A percentile compares a stretch with the other conserved stretches of the same genome.
These are phyloP conservation scores for Solanum commersonii DNA, from an alignment of 257 asterid genomes.

Conservation along the genomic window DNA sequence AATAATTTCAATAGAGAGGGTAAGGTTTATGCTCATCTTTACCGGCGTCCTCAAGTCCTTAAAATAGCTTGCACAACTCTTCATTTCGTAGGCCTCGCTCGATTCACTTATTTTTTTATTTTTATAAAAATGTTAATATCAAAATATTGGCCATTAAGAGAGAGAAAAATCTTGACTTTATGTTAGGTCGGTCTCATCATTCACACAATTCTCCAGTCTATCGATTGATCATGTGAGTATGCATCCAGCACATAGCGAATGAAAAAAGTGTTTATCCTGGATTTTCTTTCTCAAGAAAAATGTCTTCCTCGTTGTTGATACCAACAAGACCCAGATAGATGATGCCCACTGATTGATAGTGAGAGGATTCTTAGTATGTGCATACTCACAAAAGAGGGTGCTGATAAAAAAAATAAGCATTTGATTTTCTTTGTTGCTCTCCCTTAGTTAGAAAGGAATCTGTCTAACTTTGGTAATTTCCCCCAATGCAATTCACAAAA, in stretches of 20 bases:
- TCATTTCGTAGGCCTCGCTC: rapidly evolving
- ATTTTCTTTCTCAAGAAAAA: background rate
- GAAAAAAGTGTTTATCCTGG: background rate
- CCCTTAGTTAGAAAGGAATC: background rate
- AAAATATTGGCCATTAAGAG: background rate
- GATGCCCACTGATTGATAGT: background rate
- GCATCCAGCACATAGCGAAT: background rate
- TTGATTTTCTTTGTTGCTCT: background rate
- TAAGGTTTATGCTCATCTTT: background rate
- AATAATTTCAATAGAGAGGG: too few species aligned
- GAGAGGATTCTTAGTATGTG: background rate
- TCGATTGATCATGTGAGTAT: background rate
- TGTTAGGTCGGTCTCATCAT: background rate
- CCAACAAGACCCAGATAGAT: background rate
- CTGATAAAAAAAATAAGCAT: too few species aligned
- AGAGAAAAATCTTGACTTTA: too few species aligned
- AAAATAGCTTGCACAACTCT: too few species aligned
- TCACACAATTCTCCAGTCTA: too few species aligned
- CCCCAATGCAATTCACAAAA: background rate
- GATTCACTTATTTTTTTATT: too few species aligned
- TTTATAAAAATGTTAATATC: background rate
- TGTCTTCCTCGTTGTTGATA: background rate
- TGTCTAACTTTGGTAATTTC: background rate
- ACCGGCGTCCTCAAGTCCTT: background rate
- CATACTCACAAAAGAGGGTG: background rate